A percentile compares a stretch with the other conserved stretches of the same genome.
These are phyloP conservation scores for Fusarium tuaranense DNA, from an alignment of 2,329 filamentous ascomycete species.

Conservation along the genomic window DNA sequence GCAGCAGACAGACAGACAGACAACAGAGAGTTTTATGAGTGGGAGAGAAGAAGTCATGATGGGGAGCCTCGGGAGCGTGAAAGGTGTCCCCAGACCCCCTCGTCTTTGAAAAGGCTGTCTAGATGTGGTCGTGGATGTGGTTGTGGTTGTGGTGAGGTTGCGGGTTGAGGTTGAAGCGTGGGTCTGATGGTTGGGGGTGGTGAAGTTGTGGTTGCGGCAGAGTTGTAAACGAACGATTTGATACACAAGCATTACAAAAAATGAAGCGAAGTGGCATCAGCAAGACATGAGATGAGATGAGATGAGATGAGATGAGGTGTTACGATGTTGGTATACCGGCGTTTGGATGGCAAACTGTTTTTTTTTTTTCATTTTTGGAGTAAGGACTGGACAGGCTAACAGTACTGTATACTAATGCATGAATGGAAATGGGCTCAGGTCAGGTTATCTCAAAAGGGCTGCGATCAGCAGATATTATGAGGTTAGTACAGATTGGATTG, in stretches of 20 bases:
- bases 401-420: background rate
- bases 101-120: conserved; percentile 34
- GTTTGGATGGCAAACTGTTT: conserved; percentile 17
- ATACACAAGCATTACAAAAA: conserved; percentile 43
- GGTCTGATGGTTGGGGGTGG: background rate
- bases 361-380: background rate
- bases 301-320: conserved; percentile 34
- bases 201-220: conserved; percentile 39
- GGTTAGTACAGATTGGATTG: background rate
- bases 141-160: conserved; percentile 37
- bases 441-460: background rate
- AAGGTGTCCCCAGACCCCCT: conserved; percentile 14
- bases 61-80: conserved; percentile 23
- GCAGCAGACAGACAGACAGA: conserved; percentile 34
- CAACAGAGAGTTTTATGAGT: conserved; percentile 2
- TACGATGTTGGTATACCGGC: conserved; percentile 15
- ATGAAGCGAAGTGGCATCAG: conserved; percentile 44
- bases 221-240: conserved; percentile 49
- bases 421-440: background rate
- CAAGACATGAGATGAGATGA: conserved; percentile 22
- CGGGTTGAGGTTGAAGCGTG: conserved; percentile 36
- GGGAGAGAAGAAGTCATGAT: conserved; percentile 21
- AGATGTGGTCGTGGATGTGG: conserved; percentile 37
- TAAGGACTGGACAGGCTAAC: background rate
- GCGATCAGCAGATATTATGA: background rate